phyloP scores from a whole-genome alignment of 805 yeast species.

The Blastobotrys mokoenaii region DNA sequence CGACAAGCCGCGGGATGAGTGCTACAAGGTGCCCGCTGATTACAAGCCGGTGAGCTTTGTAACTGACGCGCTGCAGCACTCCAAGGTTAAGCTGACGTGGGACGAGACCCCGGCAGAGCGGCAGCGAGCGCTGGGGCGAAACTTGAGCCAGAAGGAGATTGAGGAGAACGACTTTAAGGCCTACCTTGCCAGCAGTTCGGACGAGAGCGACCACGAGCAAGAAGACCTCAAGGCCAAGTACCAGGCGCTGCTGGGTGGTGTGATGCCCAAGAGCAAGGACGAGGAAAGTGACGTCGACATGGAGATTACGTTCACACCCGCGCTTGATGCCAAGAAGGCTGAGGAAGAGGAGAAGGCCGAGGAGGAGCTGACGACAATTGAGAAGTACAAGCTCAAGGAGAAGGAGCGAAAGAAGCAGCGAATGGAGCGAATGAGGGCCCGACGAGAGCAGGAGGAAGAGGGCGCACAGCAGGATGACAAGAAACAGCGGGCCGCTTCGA shows the following conservation, averaged over 20 bases:
- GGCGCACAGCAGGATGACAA: conserved; percentile 38
- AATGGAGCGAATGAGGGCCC: conserved; percentile 62
- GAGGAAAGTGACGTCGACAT: conserved; percentile 53
- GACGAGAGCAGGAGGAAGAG: conserved; percentile 30
- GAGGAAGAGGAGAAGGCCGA: conserved; percentile 31
- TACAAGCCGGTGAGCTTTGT: conserved; percentile 78
- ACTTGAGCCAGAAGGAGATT: conserved; percentile 74
- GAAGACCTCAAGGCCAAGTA: conserved; percentile 47
- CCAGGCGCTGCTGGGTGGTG: conserved; percentile 35
- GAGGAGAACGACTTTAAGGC: conserved; percentile 33
- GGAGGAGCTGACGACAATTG: conserved; percentile 65
- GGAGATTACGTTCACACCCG: conserved; percentile 95
- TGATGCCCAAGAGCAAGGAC: conserved; percentile 8
- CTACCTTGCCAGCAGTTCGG: conserved; percentile 74
- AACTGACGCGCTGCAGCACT: conserved; percentile 93
- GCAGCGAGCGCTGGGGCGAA: conserved; percentile 61
- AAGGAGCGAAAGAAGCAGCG: conserved; percentile 86
- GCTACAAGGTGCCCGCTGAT: conserved; percentile 61
- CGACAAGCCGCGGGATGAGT: conserved; percentile 63
- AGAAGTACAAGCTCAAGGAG: conserved; percentile 75
- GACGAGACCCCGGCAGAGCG: conserved; percentile 96
- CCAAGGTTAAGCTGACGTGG: conserved; percentile 95
- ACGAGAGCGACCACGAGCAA: conserved; percentile 44
- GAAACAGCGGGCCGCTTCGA: conserved; percentile 10
- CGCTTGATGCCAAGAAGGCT: conserved; percentile 42